A percentile compares a stretch with the other conserved stretches of the same genome.
Evolutionary conservation across 495 filamentous ascomycete genomes (phyloP).

Genomic region (Lineolata rhizophorae): DNA sequence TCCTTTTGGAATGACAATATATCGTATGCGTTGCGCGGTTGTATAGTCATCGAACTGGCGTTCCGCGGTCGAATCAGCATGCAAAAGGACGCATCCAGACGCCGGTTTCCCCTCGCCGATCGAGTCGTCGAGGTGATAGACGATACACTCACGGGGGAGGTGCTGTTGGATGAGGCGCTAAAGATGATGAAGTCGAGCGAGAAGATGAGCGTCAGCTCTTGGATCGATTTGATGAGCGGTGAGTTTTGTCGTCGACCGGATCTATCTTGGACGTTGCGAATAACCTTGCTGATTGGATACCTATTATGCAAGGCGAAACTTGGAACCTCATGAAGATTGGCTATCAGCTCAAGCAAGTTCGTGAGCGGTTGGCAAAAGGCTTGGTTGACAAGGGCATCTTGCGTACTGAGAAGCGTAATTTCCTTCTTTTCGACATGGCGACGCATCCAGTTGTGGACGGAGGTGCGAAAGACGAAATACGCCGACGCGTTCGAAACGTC

Average conservation of each 20-base stretch:
- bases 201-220: constrained; percentile 97
- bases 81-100: constrained; percentile 86
- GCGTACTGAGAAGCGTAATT: constrained; percentile 96
- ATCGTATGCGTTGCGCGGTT: constrained; percentile 88
- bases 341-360: constrained; percentile 97
- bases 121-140: constrained; percentile 90
- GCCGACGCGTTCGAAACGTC: constrained; percentile 74
- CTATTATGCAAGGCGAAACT: constrained; percentile 52
- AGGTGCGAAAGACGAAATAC: constrained; percentile 92
- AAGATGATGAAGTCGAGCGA: constrained; percentile 99
- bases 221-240: constrained; percentile 99
- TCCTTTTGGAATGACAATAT: constrained; percentile 99
- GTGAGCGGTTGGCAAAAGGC: constrained; percentile 92
- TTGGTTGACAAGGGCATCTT: constrained; percentile 97
- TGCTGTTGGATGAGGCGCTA: constrained; percentile 88
- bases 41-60: constrained; percentile 92
- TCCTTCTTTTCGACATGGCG: constrained; percentile 98
- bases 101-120: constrained; percentile 82
- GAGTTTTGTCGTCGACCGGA: too few species aligned
- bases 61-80: constrained; percentile 93
- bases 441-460: constrained; percentile 96
- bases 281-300: not conserved
- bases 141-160: constrained; percentile 91
- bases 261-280: not conserved
- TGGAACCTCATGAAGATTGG: constrained; percentile 99